Evolutionary conservation across 2,329 filamentous ascomycete genomes (phyloP).

Genomic region (Pseudogymnoascus sp.): DNA sequence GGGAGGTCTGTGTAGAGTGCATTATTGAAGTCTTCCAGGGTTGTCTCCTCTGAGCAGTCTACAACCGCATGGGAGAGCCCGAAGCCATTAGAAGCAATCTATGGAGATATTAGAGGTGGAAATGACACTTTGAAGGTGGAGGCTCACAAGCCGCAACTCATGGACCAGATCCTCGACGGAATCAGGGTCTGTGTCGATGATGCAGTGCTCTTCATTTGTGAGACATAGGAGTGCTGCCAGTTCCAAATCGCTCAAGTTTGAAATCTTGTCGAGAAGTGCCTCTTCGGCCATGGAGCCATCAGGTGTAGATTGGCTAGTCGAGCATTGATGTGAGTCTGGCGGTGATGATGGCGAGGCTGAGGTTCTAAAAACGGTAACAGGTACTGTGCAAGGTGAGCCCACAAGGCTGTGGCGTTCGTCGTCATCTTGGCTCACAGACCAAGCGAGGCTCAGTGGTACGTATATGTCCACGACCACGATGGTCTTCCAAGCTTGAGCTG

Average conservation of each 20-base stretch:
- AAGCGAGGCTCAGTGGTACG: constrained; percentile 8
- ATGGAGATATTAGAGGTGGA: constrained; percentile 12
- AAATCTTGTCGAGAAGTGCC: constrained; percentile 59
- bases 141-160: constrained; percentile 62
- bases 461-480: constrained; percentile 4
- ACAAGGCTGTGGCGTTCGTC: constrained; percentile 2
- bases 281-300: constrained; percentile 51
- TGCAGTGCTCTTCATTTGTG: constrained; percentile 75
- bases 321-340: neutral
- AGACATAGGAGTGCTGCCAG: constrained; percentile 78
- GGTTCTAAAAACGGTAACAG: neutral
- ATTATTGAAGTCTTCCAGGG: constrained; percentile 72
- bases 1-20: constrained; percentile 49
- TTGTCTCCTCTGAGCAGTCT: constrained; percentile 65
- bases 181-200: constrained; percentile 65
- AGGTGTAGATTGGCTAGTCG: neutral
- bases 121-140: neutral
- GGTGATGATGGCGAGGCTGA: constrained; percentile 9
- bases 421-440: neutral
- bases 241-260: constrained; percentile 78
- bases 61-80: constrained; percentile 63
- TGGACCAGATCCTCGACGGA: constrained; percentile 60
- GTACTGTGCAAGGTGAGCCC: neutral
- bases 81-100: constrained; percentile 66
- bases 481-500: neutral